A percentile compares a stretch with the other conserved stretches of the same genome.
Evolutionary conservation across 352 stramenopile genomes (phyloP).

Genomic region (Phytophthora fragariae): DNA sequence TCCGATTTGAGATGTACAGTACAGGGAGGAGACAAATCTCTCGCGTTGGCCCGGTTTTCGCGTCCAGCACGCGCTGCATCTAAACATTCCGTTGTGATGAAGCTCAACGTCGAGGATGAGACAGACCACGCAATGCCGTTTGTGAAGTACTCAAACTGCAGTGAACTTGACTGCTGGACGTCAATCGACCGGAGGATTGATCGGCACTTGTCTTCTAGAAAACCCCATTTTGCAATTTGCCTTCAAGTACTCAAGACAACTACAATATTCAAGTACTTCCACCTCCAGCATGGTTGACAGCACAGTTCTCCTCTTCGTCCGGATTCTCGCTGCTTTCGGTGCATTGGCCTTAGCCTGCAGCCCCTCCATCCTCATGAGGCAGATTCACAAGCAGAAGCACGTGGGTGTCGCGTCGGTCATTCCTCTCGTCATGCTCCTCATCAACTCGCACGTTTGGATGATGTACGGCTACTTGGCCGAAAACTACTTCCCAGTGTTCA

Average conservation of each 20-base stretch:
- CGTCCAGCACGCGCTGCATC: slow-evolving; percentile 10
- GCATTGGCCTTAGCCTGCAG: slow-evolving; percentile 49
- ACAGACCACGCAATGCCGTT: slow-evolving; percentile 7
- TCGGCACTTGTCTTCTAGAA: background rate
- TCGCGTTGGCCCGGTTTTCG: slow-evolving; percentile 4
- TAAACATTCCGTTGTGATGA: slow-evolving; percentile 30
- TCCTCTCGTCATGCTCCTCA: slow-evolving; percentile 44
- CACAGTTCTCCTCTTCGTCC: slow-evolving; percentile 34
- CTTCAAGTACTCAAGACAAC: slow-evolving; percentile 6
- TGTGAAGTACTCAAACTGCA: slow-evolving; percentile 9
- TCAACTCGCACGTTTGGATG: slow-evolving; percentile 53
- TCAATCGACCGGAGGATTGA: background rate
- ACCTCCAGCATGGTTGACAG: slow-evolving; percentile 25
- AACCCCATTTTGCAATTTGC: slow-evolving; percentile 22
- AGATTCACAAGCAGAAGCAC: slow-evolving; percentile 48
- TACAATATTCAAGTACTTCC: background rate
- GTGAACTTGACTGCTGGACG: background rate
- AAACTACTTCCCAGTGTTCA: slow-evolving; percentile 57
- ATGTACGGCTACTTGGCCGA: slow-evolving; percentile 51
- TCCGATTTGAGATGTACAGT: slow-evolving; percentile 19
- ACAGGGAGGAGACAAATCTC: background rate
- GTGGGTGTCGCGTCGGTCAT: slow-evolving; percentile 48
- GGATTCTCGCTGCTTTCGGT: slow-evolving; percentile 38
- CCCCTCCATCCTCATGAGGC: slow-evolving; percentile 46
- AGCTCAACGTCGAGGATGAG: slow-evolving; percentile 9